Conservation (phyloP, 1,284 basidiomycete genomes). For the Entoloma clypeatum region DNA sequence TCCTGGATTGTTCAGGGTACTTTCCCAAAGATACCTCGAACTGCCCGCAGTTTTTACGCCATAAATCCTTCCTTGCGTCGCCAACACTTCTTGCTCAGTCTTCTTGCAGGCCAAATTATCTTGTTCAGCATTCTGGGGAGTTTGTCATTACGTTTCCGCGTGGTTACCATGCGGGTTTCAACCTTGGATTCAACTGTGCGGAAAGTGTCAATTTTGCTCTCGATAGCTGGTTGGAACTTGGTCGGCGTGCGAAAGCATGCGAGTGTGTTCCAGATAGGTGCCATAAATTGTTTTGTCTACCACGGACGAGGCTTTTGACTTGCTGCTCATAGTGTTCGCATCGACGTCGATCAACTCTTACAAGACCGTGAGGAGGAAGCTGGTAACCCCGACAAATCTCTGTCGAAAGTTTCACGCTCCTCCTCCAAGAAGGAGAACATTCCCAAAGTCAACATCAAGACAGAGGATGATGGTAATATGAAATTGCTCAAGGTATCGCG, state of each 20-base stretch:
- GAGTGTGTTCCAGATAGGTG: constrained; percentile 83
- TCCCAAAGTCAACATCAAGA: constrained; percentile 14
- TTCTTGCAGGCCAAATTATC: constrained; percentile 80
- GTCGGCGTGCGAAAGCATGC: constrained; percentile 78
- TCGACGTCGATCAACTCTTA: constrained; percentile 86
- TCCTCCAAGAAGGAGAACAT: constrained; percentile 20
- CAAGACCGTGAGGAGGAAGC: constrained; percentile 52
- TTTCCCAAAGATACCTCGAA: constrained; percentile 82
- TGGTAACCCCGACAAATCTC: constrained; percentile 19
- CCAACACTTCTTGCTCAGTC: constrained; percentile 79
- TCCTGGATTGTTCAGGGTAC: constrained; percentile 50
- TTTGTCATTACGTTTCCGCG: constrained; percentile 95
- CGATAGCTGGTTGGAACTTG: constrained; percentile 91
- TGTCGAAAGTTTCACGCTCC: constrained; percentile 14
- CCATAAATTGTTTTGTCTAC: too few species aligned
- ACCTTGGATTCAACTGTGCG: constrained; percentile 95
- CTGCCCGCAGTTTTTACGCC: constrained; percentile 93
- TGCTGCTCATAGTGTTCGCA: constrained; percentile 65
- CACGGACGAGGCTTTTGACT: constrained; percentile 6
- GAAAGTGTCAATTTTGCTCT: constrained; percentile 98
- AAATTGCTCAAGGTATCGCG: constrained; percentile 18
- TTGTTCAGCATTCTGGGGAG: constrained; percentile 89
- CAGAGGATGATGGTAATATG: too few species aligned
- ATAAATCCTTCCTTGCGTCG: constrained; percentile 95
- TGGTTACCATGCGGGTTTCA: constrained; percentile 97